Conservation (phyloP, 164 flowering plant species). For the Stephania japonica region DNA sequence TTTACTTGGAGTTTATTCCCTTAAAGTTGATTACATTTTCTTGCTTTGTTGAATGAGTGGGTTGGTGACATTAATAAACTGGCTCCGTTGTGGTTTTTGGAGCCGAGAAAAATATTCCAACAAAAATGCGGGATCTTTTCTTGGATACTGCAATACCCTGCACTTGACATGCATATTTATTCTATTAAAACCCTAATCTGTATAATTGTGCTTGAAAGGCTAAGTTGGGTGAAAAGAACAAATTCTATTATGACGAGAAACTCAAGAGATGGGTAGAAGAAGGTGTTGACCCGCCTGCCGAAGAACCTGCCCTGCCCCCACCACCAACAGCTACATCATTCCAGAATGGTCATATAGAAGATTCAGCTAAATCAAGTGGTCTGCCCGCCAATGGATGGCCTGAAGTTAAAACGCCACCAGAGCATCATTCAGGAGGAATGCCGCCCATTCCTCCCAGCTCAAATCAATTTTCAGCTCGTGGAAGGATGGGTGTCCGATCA, state of each 20-base stretch:
- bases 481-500: conserved; percentile 74
- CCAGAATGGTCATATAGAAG: conserved; percentile 55
- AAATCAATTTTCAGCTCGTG: conserved; percentile 89
- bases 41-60: not conserved
- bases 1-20: not conserved
- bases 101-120: not conserved
- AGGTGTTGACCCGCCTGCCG: conserved; percentile 82
- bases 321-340: conserved; percentile 69
- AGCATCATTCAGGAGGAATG: conserved; percentile 50
- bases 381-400: conserved; percentile 35
- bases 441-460: conserved; percentile 78
- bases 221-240: conserved; percentile 81
- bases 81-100: not conserved
- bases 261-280: conserved; percentile 98
- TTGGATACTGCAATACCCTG: not conserved
- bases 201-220: conserved; percentile 45
- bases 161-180: not conserved
- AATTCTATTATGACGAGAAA: conserved; percentile 91
- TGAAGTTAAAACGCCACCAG: conserved; percentile 34
- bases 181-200: not conserved
- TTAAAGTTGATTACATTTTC: not conserved
- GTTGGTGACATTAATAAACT: not conserved
- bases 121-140: not conserved
- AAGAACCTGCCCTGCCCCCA: conserved; percentile 73
- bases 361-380: conserved; percentile 37